phyloP scores from a whole-genome alignment of 139 green algal genomes.

The Tetraselmis striata region DNA sequence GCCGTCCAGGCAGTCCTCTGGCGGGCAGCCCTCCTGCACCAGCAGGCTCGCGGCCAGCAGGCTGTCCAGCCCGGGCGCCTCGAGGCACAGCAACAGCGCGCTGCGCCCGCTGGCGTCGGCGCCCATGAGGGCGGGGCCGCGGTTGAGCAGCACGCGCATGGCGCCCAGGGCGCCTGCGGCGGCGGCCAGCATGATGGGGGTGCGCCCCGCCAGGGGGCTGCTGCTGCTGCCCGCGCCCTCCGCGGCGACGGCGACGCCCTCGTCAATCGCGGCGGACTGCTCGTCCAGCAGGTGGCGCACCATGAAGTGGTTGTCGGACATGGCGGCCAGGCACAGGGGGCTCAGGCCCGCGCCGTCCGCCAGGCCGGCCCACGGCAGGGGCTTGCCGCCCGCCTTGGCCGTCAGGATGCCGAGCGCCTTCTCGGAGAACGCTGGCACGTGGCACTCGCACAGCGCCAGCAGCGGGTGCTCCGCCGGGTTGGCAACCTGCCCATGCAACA shows the following conservation, averaged over 20 bases:
- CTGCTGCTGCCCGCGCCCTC: not conserved
- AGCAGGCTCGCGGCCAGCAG: conserved; percentile 17
- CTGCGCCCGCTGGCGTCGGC: conserved; percentile 12
- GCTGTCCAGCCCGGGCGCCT: conserved; percentile 2
- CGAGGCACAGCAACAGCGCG: conserved; percentile 9
- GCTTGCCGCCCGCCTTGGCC: not conserved
- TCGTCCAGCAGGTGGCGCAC: not conserved
- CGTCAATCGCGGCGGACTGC: conserved; percentile 12
- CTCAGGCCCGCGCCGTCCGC: not conserved
- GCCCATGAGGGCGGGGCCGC: not conserved
- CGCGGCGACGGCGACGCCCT: not conserved
- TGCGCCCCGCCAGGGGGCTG: conserved; percentile 17
- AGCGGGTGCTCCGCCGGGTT: conserved; percentile 8
- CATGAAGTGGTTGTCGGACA: not conserved
- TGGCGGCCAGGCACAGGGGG: not conserved
- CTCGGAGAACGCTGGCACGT: conserved; percentile 12
- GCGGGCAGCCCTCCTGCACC: not conserved
- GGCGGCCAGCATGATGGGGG: conserved; percentile 26
- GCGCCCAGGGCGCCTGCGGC: conserved; percentile 12
- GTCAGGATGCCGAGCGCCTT: conserved; percentile 14
- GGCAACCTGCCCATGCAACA: not conserved
- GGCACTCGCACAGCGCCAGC: conserved; percentile 20
- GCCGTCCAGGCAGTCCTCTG: conserved; percentile 14
- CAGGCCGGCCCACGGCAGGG: not conserved
- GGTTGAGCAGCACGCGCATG: conserved; percentile 25